phyloP scores from a whole-genome alignment of 2,329 filamentous ascomycete species.

The Raffaelea albimanens region DNA sequence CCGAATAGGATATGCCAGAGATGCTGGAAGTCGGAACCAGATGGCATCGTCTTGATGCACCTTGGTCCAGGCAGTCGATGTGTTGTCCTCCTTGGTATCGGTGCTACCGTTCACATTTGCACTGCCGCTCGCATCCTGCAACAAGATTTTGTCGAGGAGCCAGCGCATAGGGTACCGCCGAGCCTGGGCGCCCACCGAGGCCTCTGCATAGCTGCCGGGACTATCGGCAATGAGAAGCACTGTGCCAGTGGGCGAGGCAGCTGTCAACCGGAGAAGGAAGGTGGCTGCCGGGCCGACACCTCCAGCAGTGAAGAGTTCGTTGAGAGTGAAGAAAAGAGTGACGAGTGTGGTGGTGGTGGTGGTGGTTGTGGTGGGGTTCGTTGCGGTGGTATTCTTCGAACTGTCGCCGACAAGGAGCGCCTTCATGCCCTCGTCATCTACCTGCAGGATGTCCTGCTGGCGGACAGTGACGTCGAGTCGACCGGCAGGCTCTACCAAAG shows the following conservation, averaged over 20 bases:
- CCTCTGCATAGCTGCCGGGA: constrained; percentile 84
- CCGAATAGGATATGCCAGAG: constrained; percentile 68
- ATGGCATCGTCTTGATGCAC: constrained; percentile 64
- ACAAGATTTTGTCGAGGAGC: constrained; percentile 76
- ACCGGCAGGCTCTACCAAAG: constrained; percentile 29
- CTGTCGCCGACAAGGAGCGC: constrained; percentile 14
- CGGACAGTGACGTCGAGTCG: constrained; percentile 32
- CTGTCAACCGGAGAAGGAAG: constrained; percentile 63
- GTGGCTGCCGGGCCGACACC: constrained; percentile 64
- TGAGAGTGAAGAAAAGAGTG: constrained; percentile 87
- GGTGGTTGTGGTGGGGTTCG: constrained; percentile 10
- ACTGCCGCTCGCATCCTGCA: constrained; percentile 21
- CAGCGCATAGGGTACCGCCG: constrained; percentile 87
- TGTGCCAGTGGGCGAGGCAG: constrained; percentile 45
- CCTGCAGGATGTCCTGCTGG: constrained; percentile 38
- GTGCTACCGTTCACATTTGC: background rate
- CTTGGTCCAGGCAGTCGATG: constrained; percentile 54
- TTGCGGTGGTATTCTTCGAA: background rate
- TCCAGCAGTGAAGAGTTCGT: constrained; percentile 80
- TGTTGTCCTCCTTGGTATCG: constrained; percentile 2
- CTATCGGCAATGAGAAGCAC: constrained; percentile 83
- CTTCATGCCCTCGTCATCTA: constrained; percentile 25
- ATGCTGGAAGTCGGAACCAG: constrained; percentile 70
- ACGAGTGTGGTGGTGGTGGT: constrained; percentile 46
- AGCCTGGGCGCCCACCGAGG: constrained; percentile 54